A percentile compares a stretch with the other conserved stretches of the same genome.
These are phyloP conservation scores for Backusella circina DNA, from an alignment of 192 early-diverging fungal genomes.

Conservation along the genomic window DNA sequence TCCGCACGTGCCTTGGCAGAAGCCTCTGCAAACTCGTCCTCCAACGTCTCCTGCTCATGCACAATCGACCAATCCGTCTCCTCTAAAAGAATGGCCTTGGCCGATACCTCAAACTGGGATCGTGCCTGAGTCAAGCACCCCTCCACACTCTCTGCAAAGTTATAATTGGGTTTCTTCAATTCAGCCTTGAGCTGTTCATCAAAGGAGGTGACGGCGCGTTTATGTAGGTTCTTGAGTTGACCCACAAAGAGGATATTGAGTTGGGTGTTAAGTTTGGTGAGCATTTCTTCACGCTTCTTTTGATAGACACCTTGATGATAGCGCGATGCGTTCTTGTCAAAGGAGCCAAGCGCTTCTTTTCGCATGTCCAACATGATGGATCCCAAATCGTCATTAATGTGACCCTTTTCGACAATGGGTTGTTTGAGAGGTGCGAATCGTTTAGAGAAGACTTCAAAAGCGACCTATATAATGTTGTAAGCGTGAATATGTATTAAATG, in stretches of 20 bases:
- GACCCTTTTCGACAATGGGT: conserved; percentile 69
- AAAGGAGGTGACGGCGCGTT: conserved; percentile 68
- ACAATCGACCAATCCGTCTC: conserved; percentile 72
- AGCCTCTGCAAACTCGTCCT: conserved; percentile 59
- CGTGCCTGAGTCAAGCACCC: conserved; percentile 39
- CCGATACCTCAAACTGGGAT: conserved; percentile 46
- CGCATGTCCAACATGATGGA: conserved; percentile 54
- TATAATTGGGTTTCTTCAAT: conserved; percentile 30
- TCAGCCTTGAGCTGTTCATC: conserved; percentile 31
- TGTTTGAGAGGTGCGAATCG: conserved; percentile 60
- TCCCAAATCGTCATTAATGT: conserved; percentile 77
- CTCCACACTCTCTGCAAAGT: conserved; percentile 64
- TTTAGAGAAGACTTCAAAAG: conserved; percentile 66
- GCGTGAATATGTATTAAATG: not conserved
- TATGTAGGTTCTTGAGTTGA: conserved; percentile 86
- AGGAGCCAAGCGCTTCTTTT: conserved; percentile 56
- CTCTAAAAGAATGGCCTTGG: conserved; percentile 53
- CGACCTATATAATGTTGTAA: conserved; percentile 32
- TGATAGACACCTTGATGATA: conserved; percentile 89
- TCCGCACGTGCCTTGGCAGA: conserved; percentile 56
- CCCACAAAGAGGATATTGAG: conserved; percentile 77
- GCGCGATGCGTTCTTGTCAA: conserved; percentile 87
- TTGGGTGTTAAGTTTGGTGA: conserved; percentile 70
- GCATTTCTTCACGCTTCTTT: conserved; percentile 80
- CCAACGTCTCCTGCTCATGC: conserved; percentile 54